Base-by-base conservation (phyloP, 345 rosid genomes). In the Populus tremula region DNA sequence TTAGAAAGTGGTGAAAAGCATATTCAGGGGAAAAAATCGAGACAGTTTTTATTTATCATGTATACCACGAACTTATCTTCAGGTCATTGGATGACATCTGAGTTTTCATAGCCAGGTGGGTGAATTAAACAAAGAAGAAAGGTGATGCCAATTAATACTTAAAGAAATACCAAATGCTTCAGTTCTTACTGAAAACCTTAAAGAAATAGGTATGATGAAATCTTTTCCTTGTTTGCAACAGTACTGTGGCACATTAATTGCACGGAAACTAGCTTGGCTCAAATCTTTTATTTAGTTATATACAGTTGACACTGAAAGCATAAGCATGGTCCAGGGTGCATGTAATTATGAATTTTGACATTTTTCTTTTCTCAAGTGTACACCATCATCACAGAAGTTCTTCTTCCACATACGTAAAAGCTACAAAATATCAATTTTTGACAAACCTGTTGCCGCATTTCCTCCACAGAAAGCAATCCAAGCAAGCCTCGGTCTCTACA, bases 401-500 rank as follows among this genome's bases (percentile, higher is more conserved):
- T 74, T 76, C 38, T 69, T 69, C 33, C 9, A 59, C 41, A 14
- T 20, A 43, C 2, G 35, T 25, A 50, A 74, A 12, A 20, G 63
- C 49, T 16, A 33, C 45, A 33, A 39, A 29, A 11, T 31, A 59
- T 38, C 65, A 59, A 69, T 33, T 56, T 39, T 41, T 25, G 31
- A 56, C 64, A 39, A 68, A 93, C 99, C 94, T 95, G 97, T 73
- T 92, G 91, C 77, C 90, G 89, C 99, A 93, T 95, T 88, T 95
- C 98, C 62, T 92, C 98, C 75, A 91, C 96, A 63, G 98, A 92
- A 76, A 89, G 93, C 81, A 91, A 83, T 45, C 95, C 97, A 84
- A 95, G 94, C 81, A 95, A 82, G 71, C 99, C 99, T 81, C 99
- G 90, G 17, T 91, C 91, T 87, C 98, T 92, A 80, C 99, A 95